These are phyloP conservation scores for Nannochloropsis salina DNA, from an alignment of 108 stramenopile genomes.

Conservation along the genomic window DNA sequence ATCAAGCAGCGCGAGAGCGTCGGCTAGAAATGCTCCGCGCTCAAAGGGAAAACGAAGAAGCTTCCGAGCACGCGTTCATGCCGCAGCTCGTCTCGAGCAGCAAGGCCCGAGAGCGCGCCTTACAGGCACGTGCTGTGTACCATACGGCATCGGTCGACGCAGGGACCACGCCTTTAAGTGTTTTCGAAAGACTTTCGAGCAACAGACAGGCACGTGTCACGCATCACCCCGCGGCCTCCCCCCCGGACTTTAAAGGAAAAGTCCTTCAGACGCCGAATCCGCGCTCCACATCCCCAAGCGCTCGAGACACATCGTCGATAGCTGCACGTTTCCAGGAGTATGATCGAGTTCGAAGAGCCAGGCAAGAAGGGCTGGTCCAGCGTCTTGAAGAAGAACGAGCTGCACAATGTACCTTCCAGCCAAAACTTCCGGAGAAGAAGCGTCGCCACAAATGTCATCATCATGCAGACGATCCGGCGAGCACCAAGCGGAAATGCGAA, in stretches of 20 bases:
- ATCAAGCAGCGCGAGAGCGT: neutral
- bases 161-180: neutral
- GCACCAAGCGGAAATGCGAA: neutral
- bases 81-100: neutral
- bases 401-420: neutral
- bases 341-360: neutral
- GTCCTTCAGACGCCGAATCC: neutral
- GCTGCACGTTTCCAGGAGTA: slow-evolving; percentile 2
- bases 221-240: neutral
- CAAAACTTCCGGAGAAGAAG: neutral
- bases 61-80: neutral
- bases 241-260: neutral
- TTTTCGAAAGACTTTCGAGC: neutral
- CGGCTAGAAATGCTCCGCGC: neutral
- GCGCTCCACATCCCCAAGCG: neutral
- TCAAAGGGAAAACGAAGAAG: neutral
- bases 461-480: neutral
- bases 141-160: neutral
- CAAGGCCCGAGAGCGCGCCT: neutral
- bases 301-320: neutral
- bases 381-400: neutral
- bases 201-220: neutral
- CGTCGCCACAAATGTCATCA: neutral
- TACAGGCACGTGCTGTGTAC: neutral
- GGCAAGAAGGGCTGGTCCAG: neutral